Percentiles rank a stretch among this genome's conserved stretches.
phyloP scores from a whole-genome alignment of 805 yeast genomes.

The Candida berthetii region DNA sequence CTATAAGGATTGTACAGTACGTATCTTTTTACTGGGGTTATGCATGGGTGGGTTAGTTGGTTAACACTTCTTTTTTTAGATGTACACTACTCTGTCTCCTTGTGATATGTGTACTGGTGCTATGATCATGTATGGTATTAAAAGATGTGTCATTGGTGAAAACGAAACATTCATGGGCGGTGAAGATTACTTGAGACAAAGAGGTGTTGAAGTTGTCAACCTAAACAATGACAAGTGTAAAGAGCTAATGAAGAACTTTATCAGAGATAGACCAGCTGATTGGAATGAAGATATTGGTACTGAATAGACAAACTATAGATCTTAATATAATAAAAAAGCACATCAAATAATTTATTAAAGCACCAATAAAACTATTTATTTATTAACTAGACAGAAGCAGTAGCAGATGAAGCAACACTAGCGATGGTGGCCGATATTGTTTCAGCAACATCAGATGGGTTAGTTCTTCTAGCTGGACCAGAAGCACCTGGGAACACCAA shows the following conservation, averaged over 20 bases:
- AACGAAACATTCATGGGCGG: constrained; percentile 79
- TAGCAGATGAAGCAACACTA: constrained; percentile 9
- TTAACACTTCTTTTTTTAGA: no score
- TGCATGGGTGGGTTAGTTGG: no score
- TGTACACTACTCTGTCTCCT: constrained; percentile 90
- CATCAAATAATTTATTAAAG: neutral
- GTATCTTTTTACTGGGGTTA: no score
- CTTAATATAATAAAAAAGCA: neutral
- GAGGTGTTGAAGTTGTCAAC: constrained; percentile 72
- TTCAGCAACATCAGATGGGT: constrained; percentile 18
- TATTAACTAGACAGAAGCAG: constrained; percentile 5
- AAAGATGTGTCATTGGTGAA: constrained; percentile 86
- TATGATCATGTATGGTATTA: constrained; percentile 79
- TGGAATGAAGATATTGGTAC: constrained; percentile 81
- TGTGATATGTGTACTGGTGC: constrained; percentile 97
- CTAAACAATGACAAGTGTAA: constrained; percentile 55
- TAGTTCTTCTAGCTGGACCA: constrained; percentile 20
- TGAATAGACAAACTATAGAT: constrained; percentile 13
- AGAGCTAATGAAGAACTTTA: constrained; percentile 71
- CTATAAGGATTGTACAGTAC: constrained; percentile 69
- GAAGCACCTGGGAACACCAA: constrained; percentile 14
- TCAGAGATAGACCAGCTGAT: constrained; percentile 66
- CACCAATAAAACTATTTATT: neutral
- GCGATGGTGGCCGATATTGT: constrained; percentile 14
- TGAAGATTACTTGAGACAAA: constrained; percentile 59